Base-by-base conservation (phyloP, 78 protist genomes). In the Dictyostelium firmibasis region DNA sequence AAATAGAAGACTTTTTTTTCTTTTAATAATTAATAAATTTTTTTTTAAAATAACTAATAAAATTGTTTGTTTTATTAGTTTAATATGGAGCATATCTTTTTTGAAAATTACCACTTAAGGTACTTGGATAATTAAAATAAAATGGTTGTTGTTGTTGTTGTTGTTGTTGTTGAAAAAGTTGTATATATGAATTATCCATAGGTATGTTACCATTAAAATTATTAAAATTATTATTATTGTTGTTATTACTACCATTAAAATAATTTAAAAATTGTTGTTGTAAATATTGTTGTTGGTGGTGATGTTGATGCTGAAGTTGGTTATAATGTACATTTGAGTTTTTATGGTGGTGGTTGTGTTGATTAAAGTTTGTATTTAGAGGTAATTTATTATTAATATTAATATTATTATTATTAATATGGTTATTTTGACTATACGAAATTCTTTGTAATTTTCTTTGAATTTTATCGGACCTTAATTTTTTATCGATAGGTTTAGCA, bases 401-500 rank as follows among this genome's bases (percentile, higher is more conserved):
- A 4, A 41, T 3, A 62, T 62, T 62, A n/a, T 9, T n/a, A 64
- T 64, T 64, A 64, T 64, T 64, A 8, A 5, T 23, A 60, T 60
- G 0, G 23, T 25, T 64, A n/a, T 64, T n/a, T 64, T 23, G 84
- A 11, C 38, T 76, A 36, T 27, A 13, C 20, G 23, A 18, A 23
- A 27, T 76, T 53, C 43, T 81, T 27, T 33, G 29, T 31, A 78
- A 16, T 35, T 67, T 69, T 86, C 92, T 86, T 9, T 27, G 31
- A 2, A 33, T 18, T 9, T 74, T 20, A 10, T 86, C 92, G 2
- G 35, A 74, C 29, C 92, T 33, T 50, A 74, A 67, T 62, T 87
- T 87, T 25, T 87, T 87, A 38, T 78, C 93, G 3, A 87, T 43
- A 5, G 93, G 93, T 43, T 78, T 87, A 31, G 93, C 93, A 87